Evolutionary conservation across 2,329 filamentous ascomycete genomes (phyloP).

Genomic region (Neopestalotiopsis sp.): DNA sequence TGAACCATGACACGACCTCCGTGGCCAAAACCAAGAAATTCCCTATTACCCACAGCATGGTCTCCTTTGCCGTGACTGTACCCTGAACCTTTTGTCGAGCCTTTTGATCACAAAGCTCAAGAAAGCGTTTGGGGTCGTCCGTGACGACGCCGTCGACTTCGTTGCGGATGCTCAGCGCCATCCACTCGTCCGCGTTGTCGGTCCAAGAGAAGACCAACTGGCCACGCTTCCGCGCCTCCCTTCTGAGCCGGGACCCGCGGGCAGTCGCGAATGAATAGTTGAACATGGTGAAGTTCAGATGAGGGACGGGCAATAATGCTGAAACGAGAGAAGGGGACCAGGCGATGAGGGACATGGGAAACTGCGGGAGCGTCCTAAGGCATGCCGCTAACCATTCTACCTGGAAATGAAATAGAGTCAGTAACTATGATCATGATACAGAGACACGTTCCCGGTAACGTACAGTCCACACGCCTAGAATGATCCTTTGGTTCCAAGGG

Average conservation of each 20-base stretch:
- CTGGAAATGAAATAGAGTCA: background rate
- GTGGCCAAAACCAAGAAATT: background rate
- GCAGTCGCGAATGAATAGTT: slow-evolving; percentile 15
- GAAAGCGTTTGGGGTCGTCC: slow-evolving; percentile 16
- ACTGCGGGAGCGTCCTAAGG: background rate
- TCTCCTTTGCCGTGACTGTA: background rate
- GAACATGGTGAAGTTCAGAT: slow-evolving; percentile 10
- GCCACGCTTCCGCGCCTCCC: background rate
- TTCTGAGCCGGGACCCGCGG: background rate
- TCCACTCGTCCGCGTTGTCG: slow-evolving; percentile 18
- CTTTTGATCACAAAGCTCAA: slow-evolving; percentile 7
- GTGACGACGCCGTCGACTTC: slow-evolving; percentile 16
- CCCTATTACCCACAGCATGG: background rate
- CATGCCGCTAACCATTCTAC: slow-evolving; percentile 15
- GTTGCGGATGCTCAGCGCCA: slow-evolving; percentile 13
- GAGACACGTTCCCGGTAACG: slow-evolving; percentile 23
- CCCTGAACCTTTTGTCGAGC: too few species aligned
- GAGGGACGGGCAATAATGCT: slow-evolving; percentile 7
- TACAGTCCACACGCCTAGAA: slow-evolving; percentile 85
- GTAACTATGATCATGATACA: slow-evolving; percentile 16
- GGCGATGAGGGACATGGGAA: slow-evolving; percentile 7
- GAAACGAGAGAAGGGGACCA: slow-evolving; percentile 9
- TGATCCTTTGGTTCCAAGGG: slow-evolving; percentile 75
- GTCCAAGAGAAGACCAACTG: slow-evolving; percentile 15
- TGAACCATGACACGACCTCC: background rate